phyloP scores from a whole-genome alignment of 345 rosid species.

The Kernera saxatilis region DNA sequence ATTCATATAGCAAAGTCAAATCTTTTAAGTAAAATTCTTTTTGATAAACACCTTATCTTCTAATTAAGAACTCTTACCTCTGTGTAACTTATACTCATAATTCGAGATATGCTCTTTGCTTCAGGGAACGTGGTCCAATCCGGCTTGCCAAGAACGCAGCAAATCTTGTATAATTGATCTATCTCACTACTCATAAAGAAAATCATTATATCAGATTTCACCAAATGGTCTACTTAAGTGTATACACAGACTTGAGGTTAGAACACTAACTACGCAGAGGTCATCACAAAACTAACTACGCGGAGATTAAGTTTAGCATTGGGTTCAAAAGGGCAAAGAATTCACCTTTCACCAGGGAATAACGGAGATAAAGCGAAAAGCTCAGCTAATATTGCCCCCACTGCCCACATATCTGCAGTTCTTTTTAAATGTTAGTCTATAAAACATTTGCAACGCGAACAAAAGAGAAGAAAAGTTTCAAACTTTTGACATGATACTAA shows the following conservation, averaged over 20 bases:
- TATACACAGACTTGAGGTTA: background rate
- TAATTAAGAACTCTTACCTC: slow-evolving; percentile 39
- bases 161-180: slow-evolving; percentile 89
- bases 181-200: slow-evolving; percentile 52
- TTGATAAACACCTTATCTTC: background rate
- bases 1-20: background rate
- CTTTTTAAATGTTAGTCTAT: slow-evolving; percentile 10
- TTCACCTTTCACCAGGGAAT: slow-evolving; percentile 95
- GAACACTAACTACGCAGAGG: background rate
- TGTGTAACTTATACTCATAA: slow-evolving; percentile 53
- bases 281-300: background rate
- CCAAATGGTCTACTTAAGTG: no score
- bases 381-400: slow-evolving; percentile 92
- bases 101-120: slow-evolving; percentile 57
- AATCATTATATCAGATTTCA: background rate
- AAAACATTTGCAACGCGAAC: background rate
- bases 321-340: background rate
- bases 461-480: background rate
- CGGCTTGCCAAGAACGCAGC: slow-evolving; percentile 75
- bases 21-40: background rate
- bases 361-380: slow-evolving; percentile 79
- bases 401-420: slow-evolving; percentile 92
- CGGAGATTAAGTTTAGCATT: background rate
- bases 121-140: slow-evolving; percentile 71
- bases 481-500: background rate